Evolutionary conservation across 2,329 filamentous ascomycete genomes (phyloP).

Genomic region (Claviceps paspali): DNA sequence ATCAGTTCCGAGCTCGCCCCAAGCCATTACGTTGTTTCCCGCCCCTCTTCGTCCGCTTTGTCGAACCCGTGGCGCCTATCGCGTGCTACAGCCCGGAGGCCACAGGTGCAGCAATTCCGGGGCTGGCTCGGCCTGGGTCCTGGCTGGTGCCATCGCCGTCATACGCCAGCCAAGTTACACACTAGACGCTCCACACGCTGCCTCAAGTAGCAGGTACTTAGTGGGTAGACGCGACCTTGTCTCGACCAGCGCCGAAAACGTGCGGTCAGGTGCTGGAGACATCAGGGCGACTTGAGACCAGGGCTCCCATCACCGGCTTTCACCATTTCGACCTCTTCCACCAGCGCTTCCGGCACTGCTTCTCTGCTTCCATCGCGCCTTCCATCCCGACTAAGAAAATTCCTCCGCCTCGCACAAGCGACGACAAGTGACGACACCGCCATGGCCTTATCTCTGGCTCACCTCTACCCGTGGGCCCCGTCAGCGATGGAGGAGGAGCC

Average conservation of each 20-base stretch:
- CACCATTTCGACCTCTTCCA: neutral
- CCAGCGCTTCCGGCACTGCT: neutral
- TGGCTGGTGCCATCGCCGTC: neutral
- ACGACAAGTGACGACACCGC: neutral
- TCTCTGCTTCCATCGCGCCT: slow-evolving; percentile 2
- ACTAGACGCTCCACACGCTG: too few species aligned
- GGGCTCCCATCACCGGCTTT: too few species aligned
- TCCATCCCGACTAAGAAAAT: slow-evolving; percentile 3
- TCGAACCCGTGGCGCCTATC: neutral
- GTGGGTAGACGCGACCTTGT: neutral
- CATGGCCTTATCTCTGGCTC: slow-evolving; percentile 5
- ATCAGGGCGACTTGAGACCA: neutral
- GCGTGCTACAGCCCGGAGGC: too few species aligned
- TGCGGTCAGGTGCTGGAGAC: neutral
- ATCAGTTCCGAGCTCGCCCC: too few species aligned
- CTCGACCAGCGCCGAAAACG: neutral
- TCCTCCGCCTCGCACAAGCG: neutral
- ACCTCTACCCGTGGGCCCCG: slow-evolving; percentile 2
- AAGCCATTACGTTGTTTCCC: too few species aligned
- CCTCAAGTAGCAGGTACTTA: too few species aligned
- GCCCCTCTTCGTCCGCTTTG: neutral
- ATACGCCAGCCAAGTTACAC: too few species aligned
- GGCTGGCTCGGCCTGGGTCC: too few species aligned
- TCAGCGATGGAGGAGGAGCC: neutral
- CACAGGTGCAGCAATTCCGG: too few species aligned